Percentiles rank a stretch among this genome's conserved stretches.
Conservation (phyloP, 1,284 basidiomycete species). For the Inonotus hispidus region DNA sequence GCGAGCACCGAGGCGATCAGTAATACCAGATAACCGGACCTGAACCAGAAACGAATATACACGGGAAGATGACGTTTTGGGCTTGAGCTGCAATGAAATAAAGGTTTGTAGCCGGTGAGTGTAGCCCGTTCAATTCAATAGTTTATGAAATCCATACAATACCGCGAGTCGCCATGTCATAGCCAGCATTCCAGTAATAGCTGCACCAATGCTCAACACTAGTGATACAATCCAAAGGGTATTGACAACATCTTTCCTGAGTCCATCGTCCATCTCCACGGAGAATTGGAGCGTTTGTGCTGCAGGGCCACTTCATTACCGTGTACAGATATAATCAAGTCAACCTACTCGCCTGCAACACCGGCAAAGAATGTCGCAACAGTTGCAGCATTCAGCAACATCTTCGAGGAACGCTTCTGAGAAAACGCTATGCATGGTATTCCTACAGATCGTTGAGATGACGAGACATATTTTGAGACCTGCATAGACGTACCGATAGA, state of each 20-base stretch:
- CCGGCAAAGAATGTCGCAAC: constrained; percentile 18
- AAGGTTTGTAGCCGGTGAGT: background rate
- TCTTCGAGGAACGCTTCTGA: constrained; percentile 15
- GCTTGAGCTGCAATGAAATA: constrained; percentile 12
- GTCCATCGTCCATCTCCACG: background rate
- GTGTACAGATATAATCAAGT: no score
- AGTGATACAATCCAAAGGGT: constrained; percentile 16
- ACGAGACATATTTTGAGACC: background rate
- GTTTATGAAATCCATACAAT: constrained; percentile 10
- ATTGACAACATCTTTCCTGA: constrained; percentile 8
- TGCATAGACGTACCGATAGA: constrained; percentile 1
- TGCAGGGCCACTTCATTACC: background rate
- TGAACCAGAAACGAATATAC: constrained; percentile 18
- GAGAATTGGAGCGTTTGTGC: constrained; percentile 17
- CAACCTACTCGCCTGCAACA: constrained; percentile 5
- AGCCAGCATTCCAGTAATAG: constrained; percentile 16
- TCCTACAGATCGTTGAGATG: background rate
- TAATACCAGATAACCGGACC: constrained; percentile 12
- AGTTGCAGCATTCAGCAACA: constrained; percentile 12
- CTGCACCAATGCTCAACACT: constrained; percentile 14
- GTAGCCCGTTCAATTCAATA: no score
- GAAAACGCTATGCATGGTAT: constrained; percentile 17
- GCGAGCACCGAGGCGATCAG: constrained; percentile 17
- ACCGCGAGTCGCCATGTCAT: constrained; percentile 17
- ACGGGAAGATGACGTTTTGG: constrained; percentile 12